These are phyloP conservation scores for Lodderomyces parapsilosis DNA, from an alignment of 1,139 yeast genomes.

Conservation along the genomic window DNA sequence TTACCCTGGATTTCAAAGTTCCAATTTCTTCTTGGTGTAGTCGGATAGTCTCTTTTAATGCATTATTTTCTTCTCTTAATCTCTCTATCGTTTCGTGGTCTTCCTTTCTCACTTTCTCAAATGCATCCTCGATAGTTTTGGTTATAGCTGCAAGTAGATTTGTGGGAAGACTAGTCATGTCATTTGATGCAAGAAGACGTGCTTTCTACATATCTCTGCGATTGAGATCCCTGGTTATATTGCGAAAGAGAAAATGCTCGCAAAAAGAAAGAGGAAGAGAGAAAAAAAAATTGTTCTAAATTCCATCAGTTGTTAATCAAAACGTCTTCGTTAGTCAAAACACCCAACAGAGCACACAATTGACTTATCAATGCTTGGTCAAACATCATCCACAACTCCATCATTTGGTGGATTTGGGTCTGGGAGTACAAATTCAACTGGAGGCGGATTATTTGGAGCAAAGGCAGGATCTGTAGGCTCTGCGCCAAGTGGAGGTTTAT, in stretches of 20 bases:
- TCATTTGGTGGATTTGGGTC: conserved; percentile 22
- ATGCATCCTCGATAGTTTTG: background rate
- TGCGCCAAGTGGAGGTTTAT: conserved; percentile 21
- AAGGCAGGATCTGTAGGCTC: conserved; percentile 13
- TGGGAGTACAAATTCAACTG: conserved; percentile 11
- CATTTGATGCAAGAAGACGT: conserved; percentile 2
- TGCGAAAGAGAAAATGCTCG: background rate
- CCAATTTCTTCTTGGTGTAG: background rate
- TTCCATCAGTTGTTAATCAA: conserved; percentile 2
- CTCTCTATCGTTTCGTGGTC: conserved; percentile 7
- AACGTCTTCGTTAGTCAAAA: too few relatives aligned
- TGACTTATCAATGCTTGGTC: conserved; percentile 17
- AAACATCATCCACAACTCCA: conserved; percentile 14
- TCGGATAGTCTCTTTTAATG: background rate
- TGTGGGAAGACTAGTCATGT: background rate
- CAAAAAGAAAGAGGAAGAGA: background rate
- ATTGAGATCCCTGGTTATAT: too few relatives aligned
- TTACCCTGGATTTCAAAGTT: background rate
- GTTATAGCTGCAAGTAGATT: background rate
- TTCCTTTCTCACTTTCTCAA: conserved; percentile 7
- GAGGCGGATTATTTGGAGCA: conserved; percentile 20
- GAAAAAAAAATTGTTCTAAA: conserved; percentile 4
- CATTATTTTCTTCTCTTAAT: background rate
- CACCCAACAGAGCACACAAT: background rate
- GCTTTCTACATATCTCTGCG: too few relatives aligned